These are phyloP conservation scores for Myrica gale DNA, from an alignment of 306 rosid species.

Conservation along the genomic window DNA sequence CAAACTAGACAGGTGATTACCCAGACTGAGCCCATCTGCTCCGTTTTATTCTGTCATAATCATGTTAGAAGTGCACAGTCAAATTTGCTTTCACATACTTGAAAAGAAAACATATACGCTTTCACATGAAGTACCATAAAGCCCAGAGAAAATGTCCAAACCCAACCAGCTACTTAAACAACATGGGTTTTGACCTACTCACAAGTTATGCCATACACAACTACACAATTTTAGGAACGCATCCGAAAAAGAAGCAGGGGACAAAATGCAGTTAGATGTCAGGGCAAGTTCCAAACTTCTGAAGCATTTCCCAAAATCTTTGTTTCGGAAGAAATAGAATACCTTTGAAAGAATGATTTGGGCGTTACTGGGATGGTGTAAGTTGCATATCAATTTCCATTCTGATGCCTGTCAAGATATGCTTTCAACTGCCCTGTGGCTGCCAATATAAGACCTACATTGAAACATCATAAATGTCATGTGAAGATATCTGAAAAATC, in stretches of 20 bases:
- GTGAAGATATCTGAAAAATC: neutral
- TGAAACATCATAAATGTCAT: conserved; percentile 24
- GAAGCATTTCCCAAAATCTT: neutral
- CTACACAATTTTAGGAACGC: neutral
- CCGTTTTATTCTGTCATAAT: neutral
- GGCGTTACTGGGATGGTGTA: conserved; percentile 7
- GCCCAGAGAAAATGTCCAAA: neutral
- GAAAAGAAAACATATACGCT: no score
- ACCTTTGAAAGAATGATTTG: conserved; percentile 31
- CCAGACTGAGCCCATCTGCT: neutral
- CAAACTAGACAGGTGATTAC: neutral
- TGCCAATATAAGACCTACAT: conserved; percentile 83
- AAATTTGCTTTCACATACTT: neutral
- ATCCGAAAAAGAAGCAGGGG: neutral
- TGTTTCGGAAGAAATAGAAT: conserved; percentile 4
- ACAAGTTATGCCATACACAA: neutral
- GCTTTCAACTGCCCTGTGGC: conserved; percentile 76
- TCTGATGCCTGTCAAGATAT: conserved; percentile 46
- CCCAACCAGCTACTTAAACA: neutral
- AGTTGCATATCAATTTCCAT: conserved; percentile 47
- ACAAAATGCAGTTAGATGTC: neutral
- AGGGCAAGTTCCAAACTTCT: conserved; percentile 1
- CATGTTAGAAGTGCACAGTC: neutral
- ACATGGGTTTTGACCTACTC: neutral
- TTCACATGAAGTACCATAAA: neutral